Evolutionary conservation across 2,329 filamentous ascomycete species (phyloP).

Genomic region (Aspergillus texensis): DNA sequence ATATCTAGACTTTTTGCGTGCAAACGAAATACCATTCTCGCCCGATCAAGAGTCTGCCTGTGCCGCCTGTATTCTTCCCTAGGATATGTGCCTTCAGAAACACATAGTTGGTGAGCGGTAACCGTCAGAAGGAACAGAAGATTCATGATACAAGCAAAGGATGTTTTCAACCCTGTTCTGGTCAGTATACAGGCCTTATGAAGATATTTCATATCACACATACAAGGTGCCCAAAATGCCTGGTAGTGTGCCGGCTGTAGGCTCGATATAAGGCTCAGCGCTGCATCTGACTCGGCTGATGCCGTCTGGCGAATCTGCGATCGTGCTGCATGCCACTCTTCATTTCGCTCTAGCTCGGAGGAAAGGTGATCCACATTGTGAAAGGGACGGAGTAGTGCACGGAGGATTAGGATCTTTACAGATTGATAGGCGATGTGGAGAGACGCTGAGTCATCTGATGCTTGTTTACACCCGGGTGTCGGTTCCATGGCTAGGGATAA

Average conservation of each 20-base stretch:
- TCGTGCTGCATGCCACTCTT: background rate
- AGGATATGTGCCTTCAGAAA: background rate
- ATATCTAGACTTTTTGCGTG: conserved; percentile 8
- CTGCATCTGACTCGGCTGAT: background rate
- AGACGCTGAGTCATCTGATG: background rate
- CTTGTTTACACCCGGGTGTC: background rate
- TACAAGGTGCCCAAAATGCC: conserved; percentile 7
- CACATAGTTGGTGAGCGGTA: background rate
- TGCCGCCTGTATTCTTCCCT: background rate
- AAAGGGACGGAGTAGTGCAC: conserved; percentile 7
- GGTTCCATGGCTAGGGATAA: background rate
- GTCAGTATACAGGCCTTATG: background rate
- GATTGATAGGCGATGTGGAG: conserved; percentile 3
- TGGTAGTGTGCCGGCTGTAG: conserved; percentile 1
- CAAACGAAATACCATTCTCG: background rate
- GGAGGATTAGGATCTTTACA: conserved; percentile 1
- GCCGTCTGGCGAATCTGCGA: background rate
- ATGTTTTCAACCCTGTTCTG: conserved; percentile 3
- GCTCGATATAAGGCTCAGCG: background rate
- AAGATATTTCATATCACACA: background rate
- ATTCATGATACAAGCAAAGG: background rate
- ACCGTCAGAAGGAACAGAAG: conserved; percentile 2
- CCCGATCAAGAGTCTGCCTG: background rate
- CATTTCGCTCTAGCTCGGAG: background rate
- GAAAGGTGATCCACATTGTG: background rate